These are phyloP conservation scores for Blastobotrys ciferrii DNA, from an alignment of 1,139 yeast genomes.

Conservation along the genomic window DNA sequence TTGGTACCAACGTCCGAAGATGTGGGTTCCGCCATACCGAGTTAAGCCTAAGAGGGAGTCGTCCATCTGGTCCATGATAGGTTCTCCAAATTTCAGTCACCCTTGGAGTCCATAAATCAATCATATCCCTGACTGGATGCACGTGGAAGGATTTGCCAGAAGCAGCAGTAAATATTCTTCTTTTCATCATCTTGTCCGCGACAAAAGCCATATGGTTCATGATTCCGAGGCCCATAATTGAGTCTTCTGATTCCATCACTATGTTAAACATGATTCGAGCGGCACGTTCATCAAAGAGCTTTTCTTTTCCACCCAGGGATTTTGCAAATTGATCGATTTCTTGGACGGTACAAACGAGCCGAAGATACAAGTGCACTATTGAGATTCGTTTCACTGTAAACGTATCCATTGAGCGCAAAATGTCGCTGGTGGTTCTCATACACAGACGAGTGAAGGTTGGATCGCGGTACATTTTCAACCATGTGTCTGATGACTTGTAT, in stretches of 20 bases:
- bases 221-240: not conserved
- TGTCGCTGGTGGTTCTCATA: not conserved
- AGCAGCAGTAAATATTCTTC: not conserved
- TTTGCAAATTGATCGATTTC: not conserved
- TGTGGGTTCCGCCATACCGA: not conserved
- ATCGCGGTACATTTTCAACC: not conserved
- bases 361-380: not conserved
- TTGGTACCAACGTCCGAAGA: not conserved
- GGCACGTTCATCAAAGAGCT: not conserved
- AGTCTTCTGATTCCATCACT: not conserved
- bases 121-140: not conserved
- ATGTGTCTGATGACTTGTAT: not conserved
- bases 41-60: not conserved
- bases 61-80: not conserved
- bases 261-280: not conserved
- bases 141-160: no score
- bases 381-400: not conserved
- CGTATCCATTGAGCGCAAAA: not conserved
- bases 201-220: not conserved
- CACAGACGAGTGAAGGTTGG: not conserved
- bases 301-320: not conserved
- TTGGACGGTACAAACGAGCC: not conserved
- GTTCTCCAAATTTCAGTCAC: not conserved
- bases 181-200: not conserved
- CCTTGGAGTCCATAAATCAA: not conserved